A percentile compares a stretch with the other conserved stretches of the same genome.
These are phyloP conservation scores for Hirschioporus abietinus DNA, from an alignment of 768 basidiomycete species.

Conservation along the genomic window DNA sequence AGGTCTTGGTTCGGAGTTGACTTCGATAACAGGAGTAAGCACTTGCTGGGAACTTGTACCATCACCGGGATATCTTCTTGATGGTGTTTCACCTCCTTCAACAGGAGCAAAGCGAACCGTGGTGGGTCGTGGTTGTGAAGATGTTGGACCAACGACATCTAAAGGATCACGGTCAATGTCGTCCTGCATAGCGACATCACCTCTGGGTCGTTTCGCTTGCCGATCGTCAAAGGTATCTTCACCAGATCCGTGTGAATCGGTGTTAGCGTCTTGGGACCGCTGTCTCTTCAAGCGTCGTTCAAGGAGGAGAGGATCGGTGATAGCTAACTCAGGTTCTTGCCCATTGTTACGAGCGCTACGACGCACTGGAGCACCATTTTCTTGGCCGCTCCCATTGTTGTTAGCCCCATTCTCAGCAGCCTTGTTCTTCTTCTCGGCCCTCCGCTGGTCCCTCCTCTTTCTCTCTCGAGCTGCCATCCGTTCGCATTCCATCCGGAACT, in stretches of 20 bases:
- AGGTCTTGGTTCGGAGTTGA: constrained; percentile 25
- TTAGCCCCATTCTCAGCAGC: constrained; percentile 32
- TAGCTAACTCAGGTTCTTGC: constrained; percentile 59
- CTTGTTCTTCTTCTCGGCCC: constrained; percentile 25
- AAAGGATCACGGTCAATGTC: constrained; percentile 47
- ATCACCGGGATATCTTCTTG: neutral
- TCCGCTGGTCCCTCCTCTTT: constrained; percentile 51
- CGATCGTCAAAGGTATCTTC: constrained; percentile 43
- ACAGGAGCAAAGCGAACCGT: constrained; percentile 49
- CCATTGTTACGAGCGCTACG: constrained; percentile 74
- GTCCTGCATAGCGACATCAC: constrained; percentile 31
- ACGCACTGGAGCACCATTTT: constrained; percentile 43
- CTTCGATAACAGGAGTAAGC: constrained; percentile 32
- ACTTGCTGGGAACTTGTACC: neutral
- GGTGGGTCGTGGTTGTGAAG: constrained; percentile 27
- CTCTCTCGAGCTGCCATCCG: constrained; percentile 78
- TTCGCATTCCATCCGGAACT: constrained; percentile 78
- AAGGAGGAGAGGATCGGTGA: constrained; percentile 70
- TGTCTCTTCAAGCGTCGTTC: constrained; percentile 73
- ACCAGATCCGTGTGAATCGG: constrained; percentile 46
- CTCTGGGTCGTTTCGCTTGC: constrained; percentile 52
- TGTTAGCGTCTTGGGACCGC: constrained; percentile 50
- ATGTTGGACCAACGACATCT: constrained; percentile 30
- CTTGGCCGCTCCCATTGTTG: constrained; percentile 24
- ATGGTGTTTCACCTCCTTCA: neutral